phyloP scores from a whole-genome alignment of 2,329 filamentous ascomycete genomes.

The Fragosphaeria purpurea region DNA sequence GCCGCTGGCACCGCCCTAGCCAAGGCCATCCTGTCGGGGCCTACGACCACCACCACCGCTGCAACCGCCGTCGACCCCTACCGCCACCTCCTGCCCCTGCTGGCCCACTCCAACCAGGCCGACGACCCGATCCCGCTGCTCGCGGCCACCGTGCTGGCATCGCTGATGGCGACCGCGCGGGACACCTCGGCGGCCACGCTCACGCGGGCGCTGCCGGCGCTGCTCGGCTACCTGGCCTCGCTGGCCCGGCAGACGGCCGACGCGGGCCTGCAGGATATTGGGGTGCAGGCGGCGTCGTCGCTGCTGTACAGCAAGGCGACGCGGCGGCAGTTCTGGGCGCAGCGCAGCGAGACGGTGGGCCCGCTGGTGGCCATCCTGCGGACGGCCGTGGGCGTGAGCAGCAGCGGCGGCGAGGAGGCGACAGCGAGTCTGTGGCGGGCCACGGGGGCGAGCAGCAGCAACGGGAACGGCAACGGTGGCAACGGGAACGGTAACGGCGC shows the following conservation, averaged over 20 bases:
- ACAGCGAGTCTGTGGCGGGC: conserved; percentile 53
- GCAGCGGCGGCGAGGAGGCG: conserved; percentile 41
- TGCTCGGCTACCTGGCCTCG: conserved; percentile 78
- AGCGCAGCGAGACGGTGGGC: conserved; percentile 72
- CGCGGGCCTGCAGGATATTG: conserved; percentile 87
- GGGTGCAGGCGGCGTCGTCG: conserved; percentile 81
- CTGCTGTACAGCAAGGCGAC: conserved; percentile 67
- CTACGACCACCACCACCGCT: conserved; percentile 34
- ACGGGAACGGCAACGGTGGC: conserved; percentile 2
- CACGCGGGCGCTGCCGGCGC: conserved; percentile 61
- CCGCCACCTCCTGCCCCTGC: conserved; percentile 72
- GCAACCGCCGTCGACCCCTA: conserved; percentile 53
- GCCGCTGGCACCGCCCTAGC: conserved; percentile 63
- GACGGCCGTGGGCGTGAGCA: conserved; percentile 62
- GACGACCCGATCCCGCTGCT: conserved; percentile 81
- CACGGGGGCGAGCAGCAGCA: conserved; percentile 19
- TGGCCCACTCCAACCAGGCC: conserved; percentile 62
- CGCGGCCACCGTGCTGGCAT: conserved; percentile 76
- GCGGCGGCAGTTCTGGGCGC: conserved; percentile 80
- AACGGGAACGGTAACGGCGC: neutral
- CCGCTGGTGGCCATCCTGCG: conserved; percentile 76
- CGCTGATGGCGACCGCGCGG: conserved; percentile 60
- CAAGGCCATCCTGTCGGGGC: conserved; percentile 56
- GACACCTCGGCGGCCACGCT: conserved; percentile 56
- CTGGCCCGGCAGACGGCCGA: conserved; percentile 71